Base-by-base conservation (phyloP, 768 basidiomycete species). In the Hypholoma fasciculare region DNA sequence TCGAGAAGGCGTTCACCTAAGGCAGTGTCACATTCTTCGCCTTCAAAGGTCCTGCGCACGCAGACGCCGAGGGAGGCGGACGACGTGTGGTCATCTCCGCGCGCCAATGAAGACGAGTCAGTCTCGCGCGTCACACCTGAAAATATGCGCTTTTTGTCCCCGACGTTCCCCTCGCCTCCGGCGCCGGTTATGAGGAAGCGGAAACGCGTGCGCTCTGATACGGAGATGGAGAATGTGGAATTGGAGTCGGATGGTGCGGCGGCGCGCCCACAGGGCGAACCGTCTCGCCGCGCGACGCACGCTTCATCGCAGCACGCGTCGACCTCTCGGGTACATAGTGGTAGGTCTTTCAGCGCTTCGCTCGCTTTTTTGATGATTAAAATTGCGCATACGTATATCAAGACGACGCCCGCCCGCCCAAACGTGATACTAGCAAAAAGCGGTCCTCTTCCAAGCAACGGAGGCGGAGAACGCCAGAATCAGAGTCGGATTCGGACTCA, bases 171-270 rank as follows among this genome's bases (percentile, higher is more conserved):
- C 20, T 54, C 63, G 3, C 48, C 49, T 6, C 46, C 63, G 3
- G 42, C 49, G 3, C 46, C 44, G 13, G 37, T 26, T 16, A 23
- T 12, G 23, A 52, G 48, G 43, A 61, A 61, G 37, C 56, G 60
- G 37, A 61, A 61, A 19, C 60, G 60, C 11, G 51, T 42, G 17
- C 17, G 23, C 8, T 57, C 56, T 23, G 52, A 57, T 61, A 39
- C 27, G 13, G 42, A 51, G 4, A 46, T 46, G 19, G 54, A 52
- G 26, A 26, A 34, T 43, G 19, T 44, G 8, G 49, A 49, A 30
- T 30, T 44, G 26, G 20, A 50, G 17, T 39, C n/a, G 14, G 38
- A 34, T 17, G 17, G 17, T 26, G 27, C 20, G 36, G n/a, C 13
- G n/a, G 40, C 19, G 16, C 17, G 12, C 14, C 36, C n/a, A 8